A percentile compares a stretch with the other conserved stretches of the same genome.
These are phyloP conservation scores for Anastatica hierochuntica DNA, from an alignment of 345 rosid genomes.

Conservation along the genomic window DNA sequence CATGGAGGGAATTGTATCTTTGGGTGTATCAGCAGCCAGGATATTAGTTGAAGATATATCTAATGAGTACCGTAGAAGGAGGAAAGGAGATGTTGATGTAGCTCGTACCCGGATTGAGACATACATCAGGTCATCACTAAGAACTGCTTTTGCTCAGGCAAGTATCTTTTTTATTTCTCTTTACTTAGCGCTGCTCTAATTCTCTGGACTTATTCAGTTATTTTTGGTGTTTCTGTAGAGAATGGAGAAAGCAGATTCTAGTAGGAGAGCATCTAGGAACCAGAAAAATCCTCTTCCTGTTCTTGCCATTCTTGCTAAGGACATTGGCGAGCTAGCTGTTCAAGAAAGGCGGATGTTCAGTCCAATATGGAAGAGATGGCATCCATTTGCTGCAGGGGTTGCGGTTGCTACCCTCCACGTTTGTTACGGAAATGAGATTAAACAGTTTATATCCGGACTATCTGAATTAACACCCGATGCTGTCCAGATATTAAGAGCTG, in stretches of 20 bases:
- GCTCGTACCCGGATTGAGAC: slow-evolving; percentile 80
- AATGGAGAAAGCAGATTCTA: slow-evolving; percentile 98
- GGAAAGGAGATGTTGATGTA: slow-evolving; percentile 79
- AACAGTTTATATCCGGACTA: slow-evolving; percentile 73
- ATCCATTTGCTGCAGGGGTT: slow-evolving; percentile 94
- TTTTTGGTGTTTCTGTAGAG: slow-evolving; percentile 33
- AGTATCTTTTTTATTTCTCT: slow-evolving; percentile 22
- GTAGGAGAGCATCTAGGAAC: slow-evolving; percentile 82
- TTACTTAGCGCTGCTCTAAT: background rate
- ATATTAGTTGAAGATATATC: slow-evolving; percentile 92
- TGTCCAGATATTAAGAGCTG: slow-evolving; percentile 82
- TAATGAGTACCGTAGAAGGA: slow-evolving; percentile 80
- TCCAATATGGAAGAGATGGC: slow-evolving; percentile 94
- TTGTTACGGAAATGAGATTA: slow-evolving; percentile 89
- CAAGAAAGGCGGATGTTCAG: slow-evolving; percentile 74
- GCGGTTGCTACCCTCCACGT: slow-evolving; percentile 97
- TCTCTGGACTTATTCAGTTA: background rate
- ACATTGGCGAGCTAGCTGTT: slow-evolving; percentile 82
- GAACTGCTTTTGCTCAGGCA: slow-evolving; percentile 98
- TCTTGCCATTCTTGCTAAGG: slow-evolving; percentile 90
- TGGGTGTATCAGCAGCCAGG: slow-evolving; percentile 85
- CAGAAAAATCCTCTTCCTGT: slow-evolving; percentile 78
- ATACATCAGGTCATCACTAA: slow-evolving; percentile 91
- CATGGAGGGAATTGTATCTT: slow-evolving; percentile 79
- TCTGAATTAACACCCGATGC: slow-evolving; percentile 81